Base-by-base conservation (phyloP, 1,139 yeast species). In the Kazachstania sp. region DNA sequence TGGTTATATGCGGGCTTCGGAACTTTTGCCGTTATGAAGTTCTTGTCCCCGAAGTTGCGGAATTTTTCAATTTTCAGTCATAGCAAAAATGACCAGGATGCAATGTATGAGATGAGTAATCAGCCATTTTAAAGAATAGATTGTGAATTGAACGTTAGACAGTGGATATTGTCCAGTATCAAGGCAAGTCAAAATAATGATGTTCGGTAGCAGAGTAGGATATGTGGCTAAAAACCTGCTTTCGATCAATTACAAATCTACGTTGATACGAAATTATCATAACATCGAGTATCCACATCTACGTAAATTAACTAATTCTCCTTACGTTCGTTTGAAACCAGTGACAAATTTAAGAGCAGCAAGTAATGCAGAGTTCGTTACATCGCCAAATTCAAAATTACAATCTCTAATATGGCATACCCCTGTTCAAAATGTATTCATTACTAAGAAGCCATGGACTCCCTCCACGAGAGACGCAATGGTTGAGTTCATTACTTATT, bases 361-460 rank as follows among this genome's bases (percentile, higher is more conserved):
- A 23, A 49, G 56, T 23, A 49, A 56, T 4, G 62, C 80, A 5
- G 77, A 72, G 39, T 73, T 68, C 54, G 68, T 72, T 37, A 61
- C 69, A 7, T 65, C 73, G 12, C 70, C 77, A 2, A 72, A 72
- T 46, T 71, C 78, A 30, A 75, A 76, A 54, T 65, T 77, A 28
- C 74, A 72, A 54, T 71, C 74, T 39, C 57, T 79, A 38, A 65
- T 72, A 23, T 80, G 80, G 80, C 66, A 65, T 8, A 58, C 61
- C 9, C 79, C 80, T 1, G 76, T 86, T 13, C 75, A 78, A 51
- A 90, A 90, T 62, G 77, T 90, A 9, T 76, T 83, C 50, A 72
- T 90, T 37, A 86, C 86, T 39, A 88, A 87, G 64, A 90, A 90
- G 63, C 96, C 96, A 1, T 80, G 87, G 83, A 78, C 86, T 48